These are phyloP conservation scores for Metschnikowia kofuensis DNA, from an alignment of 805 yeast species.

Conservation along the genomic window DNA sequence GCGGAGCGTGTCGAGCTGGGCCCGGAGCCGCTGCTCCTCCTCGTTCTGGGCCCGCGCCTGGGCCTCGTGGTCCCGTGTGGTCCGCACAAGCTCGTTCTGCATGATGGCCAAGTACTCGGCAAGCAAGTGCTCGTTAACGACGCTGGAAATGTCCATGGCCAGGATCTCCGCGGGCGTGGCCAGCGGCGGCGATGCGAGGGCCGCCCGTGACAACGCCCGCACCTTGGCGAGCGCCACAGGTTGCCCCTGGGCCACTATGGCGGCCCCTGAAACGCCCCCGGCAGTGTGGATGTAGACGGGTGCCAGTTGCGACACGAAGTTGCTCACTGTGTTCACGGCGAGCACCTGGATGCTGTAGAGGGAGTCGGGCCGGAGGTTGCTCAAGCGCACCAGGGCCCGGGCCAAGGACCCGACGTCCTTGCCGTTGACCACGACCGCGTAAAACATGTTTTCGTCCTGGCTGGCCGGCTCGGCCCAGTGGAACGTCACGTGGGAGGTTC, in stretches of 20 bases:
- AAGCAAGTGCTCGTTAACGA: conserved; percentile 2
- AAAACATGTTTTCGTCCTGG: conserved; percentile 28
- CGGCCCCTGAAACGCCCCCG: neutral
- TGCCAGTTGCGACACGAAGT: conserved; percentile 32
- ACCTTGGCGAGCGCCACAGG: neutral
- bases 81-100: conserved; percentile 10
- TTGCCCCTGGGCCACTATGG: neutral
- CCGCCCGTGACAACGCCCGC: neutral
- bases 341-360: conserved; percentile 36
- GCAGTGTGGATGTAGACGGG: conserved; percentile 33
- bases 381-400: conserved; percentile 26
- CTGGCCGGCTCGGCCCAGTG: conserved; percentile 41
- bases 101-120: conserved; percentile 4
- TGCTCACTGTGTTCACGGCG: conserved; percentile 35
- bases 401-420: conserved; percentile 36
- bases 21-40: conserved; percentile 10
- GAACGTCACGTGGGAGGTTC: conserved; percentile 42
- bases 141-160: conserved; percentile 1
- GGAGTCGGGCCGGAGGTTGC: conserved; percentile 24
- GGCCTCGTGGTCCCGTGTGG: conserved; percentile 3
- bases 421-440: conserved; percentile 33
- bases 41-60: conserved; percentile 5
- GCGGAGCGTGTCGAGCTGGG: conserved; percentile 19
- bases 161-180: neutral
- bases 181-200: neutral